Percentiles rank a stretch among this genome's conserved stretches.
Evolutionary conservation across 1,284 basidiomycete species (phyloP).

Genomic region (Ceratobasidium sp.): DNA sequence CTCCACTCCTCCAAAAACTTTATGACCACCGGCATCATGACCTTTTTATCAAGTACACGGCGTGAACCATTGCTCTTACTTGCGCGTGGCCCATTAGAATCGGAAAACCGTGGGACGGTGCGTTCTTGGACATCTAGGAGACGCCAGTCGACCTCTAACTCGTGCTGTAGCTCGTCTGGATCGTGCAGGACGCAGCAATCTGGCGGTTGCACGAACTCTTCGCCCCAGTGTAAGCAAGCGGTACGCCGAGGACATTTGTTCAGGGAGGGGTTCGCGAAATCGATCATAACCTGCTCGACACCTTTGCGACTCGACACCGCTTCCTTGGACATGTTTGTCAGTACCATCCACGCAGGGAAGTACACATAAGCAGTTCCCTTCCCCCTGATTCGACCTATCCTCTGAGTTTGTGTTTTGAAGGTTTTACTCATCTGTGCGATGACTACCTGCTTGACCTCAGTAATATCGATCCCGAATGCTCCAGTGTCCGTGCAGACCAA

Average conservation of each 20-base stretch:
- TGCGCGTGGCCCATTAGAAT: background rate
- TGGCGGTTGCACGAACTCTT: background rate
- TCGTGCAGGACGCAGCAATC: background rate
- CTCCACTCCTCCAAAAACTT: background rate
- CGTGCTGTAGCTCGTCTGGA: background rate
- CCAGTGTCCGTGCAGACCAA: conserved; percentile 3
- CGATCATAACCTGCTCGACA: background rate
- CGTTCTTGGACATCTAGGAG: background rate
- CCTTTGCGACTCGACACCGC: background rate
- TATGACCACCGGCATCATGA: background rate
- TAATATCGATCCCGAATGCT: background rate
- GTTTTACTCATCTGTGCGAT: background rate
- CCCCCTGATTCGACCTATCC: background rate
- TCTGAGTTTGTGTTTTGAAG: conserved; percentile 4
- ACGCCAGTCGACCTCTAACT: background rate
- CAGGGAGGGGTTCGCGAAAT: background rate
- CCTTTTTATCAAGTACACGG: background rate
- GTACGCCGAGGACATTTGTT: background rate
- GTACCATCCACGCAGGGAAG: background rate
- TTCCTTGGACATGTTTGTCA: background rate
- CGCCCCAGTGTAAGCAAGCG: background rate
- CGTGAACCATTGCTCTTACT: background rate
- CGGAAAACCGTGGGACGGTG: background rate
- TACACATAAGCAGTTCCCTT: background rate
- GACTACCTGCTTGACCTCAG: background rate